Percentiles rank a stretch among this genome's conserved stretches.
Conservation (phyloP, 2,329 filamentous ascomycete species). For the Huntiella savannae region DNA sequence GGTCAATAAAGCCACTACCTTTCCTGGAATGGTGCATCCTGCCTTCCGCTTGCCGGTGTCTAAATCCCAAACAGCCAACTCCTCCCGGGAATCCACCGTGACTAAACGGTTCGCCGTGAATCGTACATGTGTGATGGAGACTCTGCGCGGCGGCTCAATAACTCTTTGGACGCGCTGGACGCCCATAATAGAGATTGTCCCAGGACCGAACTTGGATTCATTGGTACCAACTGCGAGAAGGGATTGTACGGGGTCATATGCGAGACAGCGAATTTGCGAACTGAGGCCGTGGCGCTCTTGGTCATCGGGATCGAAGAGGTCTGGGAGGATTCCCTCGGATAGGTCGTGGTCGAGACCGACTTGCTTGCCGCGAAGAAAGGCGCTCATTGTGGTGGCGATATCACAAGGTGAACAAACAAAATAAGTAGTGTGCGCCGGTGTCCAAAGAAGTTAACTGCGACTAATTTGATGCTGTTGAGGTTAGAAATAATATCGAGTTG, state of each 20-base stretch:
- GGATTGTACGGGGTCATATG: slow-evolving; percentile 87
- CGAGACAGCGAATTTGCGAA: slow-evolving; percentile 59
- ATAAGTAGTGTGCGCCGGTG: too few relatives aligned
- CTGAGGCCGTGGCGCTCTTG: slow-evolving; percentile 68
- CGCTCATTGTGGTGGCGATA: slow-evolving; percentile 40
- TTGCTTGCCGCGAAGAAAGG: slow-evolving; percentile 82
- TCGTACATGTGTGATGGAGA: slow-evolving; percentile 58
- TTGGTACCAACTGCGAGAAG: slow-evolving; percentile 81
- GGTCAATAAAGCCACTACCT: slow-evolving; percentile 53
- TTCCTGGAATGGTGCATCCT: slow-evolving; percentile 57
- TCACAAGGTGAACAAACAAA: too few relatives aligned
- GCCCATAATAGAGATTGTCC: slow-evolving; percentile 78
- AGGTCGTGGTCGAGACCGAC: slow-evolving; percentile 82
- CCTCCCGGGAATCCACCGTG: slow-evolving; percentile 69
- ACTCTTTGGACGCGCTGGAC: slow-evolving; percentile 61
- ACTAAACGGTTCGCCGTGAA: slow-evolving; percentile 77
- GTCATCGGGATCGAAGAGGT: slow-evolving; percentile 68
- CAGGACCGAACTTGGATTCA: slow-evolving; percentile 67
- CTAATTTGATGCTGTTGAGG: too few relatives aligned
- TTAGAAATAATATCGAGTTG: too few relatives aligned
- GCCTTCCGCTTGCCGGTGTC: slow-evolving; percentile 46
- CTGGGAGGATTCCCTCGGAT: slow-evolving; percentile 58
- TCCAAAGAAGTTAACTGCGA: too few relatives aligned
- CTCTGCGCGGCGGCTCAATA: slow-evolving; percentile 49
- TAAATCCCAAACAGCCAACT: slow-evolving; percentile 68